phyloP scores from a whole-genome alignment of 2,329 filamentous ascomycete genomes.

The Paecilomyces fulvus region DNA sequence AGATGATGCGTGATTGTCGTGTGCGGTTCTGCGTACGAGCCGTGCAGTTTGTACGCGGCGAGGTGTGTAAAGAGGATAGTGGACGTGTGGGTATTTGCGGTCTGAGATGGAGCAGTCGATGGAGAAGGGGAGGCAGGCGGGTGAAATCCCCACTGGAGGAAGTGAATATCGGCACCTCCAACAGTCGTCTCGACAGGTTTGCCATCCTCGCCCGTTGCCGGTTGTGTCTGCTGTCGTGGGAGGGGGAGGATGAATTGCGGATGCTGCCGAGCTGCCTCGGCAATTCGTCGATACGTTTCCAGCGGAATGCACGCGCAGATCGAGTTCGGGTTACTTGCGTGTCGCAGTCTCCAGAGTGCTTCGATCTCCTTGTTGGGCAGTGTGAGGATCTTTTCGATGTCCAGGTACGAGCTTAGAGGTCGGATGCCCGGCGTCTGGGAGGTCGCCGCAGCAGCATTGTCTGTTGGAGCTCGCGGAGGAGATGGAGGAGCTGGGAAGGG shows the following conservation, averaged over 20 bases:
- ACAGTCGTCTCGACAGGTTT: slow-evolving; percentile 18
- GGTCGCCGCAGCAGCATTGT: slow-evolving; percentile 24
- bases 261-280: slow-evolving; percentile 59
- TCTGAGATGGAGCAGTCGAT: slow-evolving; percentile 18
- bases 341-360: slow-evolving; percentile 80
- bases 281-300: slow-evolving; percentile 65
- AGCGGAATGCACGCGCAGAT: slow-evolving; percentile 78
- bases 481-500: slow-evolving; percentile 1
- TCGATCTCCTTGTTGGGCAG: slow-evolving; percentile 77
- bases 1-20: slow-evolving; percentile 89
- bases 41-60: slow-evolving; percentile 83
- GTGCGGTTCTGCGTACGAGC: slow-evolving; percentile 83
- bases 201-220: slow-evolving; percentile 12
- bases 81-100: slow-evolving; percentile 48
- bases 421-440: slow-evolving; percentile 46
- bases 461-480: slow-evolving; percentile 8
- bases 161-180: slow-evolving; percentile 80
- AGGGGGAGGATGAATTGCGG: slow-evolving; percentile 90
- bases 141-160: slow-evolving; percentile 93
- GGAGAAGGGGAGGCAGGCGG: slow-evolving; percentile 37
- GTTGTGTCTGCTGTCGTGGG: slow-evolving; percentile 36
- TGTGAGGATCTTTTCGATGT: slow-evolving; percentile 65
- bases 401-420: slow-evolving; percentile 60
- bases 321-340: slow-evolving; percentile 62
- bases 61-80: slow-evolving; percentile 90